These are phyloP conservation scores for Fusarium oxysporum DNA, from an alignment of 2,329 filamentous ascomycete genomes.

Conservation along the genomic window DNA sequence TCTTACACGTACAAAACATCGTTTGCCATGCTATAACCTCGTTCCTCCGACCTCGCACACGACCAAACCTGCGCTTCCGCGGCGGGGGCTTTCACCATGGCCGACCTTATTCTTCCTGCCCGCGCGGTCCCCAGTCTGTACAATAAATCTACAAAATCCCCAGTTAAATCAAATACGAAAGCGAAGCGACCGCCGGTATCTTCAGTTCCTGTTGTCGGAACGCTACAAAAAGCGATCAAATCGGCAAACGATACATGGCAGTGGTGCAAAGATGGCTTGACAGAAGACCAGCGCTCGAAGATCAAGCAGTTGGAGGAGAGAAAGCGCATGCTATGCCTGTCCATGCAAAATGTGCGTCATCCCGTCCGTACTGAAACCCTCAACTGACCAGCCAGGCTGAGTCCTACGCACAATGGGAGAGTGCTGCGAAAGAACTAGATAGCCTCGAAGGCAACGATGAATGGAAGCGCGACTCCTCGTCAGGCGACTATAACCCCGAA, in stretches of 20 bases:
- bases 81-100: slow-evolving; percentile 37
- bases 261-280: slow-evolving; percentile 66
- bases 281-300: slow-evolving; percentile 61
- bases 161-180: slow-evolving; percentile 42
- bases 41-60: slow-evolving; percentile 1
- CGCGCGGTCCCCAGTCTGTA: slow-evolving; percentile 40
- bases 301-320: slow-evolving; percentile 64
- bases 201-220: slow-evolving; percentile 37
- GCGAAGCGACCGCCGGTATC: slow-evolving; percentile 34
- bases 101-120: slow-evolving; percentile 45
- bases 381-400: slow-evolving; percentile 65
- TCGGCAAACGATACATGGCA: slow-evolving; percentile 56
- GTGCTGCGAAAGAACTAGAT: slow-evolving; percentile 82
- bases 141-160: slow-evolving; percentile 25
- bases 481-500: slow-evolving; percentile 76
- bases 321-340: slow-evolving; percentile 71
- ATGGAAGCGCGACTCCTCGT: slow-evolving; percentile 77
- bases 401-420: slow-evolving; percentile 77
- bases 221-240: slow-evolving; percentile 51
- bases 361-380: background rate
- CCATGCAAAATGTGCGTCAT: slow-evolving; percentile 72
- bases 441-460: slow-evolving; percentile 80
- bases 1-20: background rate
- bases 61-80: slow-evolving; percentile 23
- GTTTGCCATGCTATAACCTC: slow-evolving; percentile 32